Conservation (phyloP, 352 stramenopile species). For the Phytophthora rubi region DNA sequence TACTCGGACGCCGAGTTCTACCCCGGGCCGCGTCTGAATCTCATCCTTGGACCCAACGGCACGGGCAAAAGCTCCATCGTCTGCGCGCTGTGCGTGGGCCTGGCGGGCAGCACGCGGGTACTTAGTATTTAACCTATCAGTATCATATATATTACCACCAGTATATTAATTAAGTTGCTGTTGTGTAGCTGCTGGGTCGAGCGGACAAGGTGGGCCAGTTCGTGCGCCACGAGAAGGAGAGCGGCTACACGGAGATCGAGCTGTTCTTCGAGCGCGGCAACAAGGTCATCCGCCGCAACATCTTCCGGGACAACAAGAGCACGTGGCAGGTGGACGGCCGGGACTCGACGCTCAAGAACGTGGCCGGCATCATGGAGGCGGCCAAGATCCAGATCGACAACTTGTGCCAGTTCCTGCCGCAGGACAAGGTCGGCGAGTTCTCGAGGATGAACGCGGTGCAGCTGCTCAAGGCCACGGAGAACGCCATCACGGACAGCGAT, state of each 20-base stretch:
- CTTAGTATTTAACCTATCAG: neutral
- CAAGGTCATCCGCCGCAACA: conserved; percentile 89
- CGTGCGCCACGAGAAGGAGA: conserved; percentile 87
- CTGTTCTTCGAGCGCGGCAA: conserved; percentile 85
- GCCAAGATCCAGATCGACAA: conserved; percentile 98
- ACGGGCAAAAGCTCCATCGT: conserved; percentile 96
- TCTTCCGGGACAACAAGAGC: conserved; percentile 92
- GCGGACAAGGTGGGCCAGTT: conserved; percentile 94
- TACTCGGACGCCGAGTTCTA: conserved; percentile 92
- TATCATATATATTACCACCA: neutral
- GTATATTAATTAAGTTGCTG: neutral
- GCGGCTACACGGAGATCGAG: conserved; percentile 93
- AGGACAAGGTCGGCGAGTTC: conserved; percentile 95
- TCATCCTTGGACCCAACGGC: conserved; percentile 98
- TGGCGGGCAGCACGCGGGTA: conserved; percentile 95
- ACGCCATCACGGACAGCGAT: conserved; percentile 75
- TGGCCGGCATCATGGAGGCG: conserved; percentile 80
- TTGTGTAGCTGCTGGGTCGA: conserved; percentile 87
- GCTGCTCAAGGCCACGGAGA: conserved; percentile 83
- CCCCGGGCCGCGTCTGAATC: conserved; percentile 95
- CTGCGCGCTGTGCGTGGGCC: conserved; percentile 96
- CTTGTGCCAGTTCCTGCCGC: conserved; percentile 98
- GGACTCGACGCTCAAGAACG: conserved; percentile 71
- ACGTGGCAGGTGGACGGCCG: conserved; percentile 82
- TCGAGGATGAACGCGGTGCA: conserved; percentile 85